Conservation (phyloP, 2,329 filamentous ascomycete species). For the Talaromyces sp. region DNA sequence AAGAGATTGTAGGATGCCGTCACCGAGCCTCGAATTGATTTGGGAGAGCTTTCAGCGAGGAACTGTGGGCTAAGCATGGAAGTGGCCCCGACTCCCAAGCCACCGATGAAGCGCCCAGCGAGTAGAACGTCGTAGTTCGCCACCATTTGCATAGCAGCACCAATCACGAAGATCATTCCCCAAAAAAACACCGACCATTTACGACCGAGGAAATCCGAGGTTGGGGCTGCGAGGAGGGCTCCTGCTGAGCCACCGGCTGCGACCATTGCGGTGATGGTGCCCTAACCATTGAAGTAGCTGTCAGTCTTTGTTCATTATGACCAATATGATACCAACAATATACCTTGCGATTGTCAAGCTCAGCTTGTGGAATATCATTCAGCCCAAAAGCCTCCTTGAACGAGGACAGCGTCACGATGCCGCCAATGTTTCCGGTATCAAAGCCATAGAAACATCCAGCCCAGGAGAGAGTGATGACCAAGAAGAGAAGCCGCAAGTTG, state of each 20-base stretch:
- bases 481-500: constrained; percentile 28
- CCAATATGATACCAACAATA: neutral
- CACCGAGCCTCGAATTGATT: constrained; percentile 35
- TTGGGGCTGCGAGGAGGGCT: constrained; percentile 31
- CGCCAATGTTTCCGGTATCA: constrained; percentile 36
- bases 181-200: constrained; percentile 30
- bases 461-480: constrained; percentile 29
- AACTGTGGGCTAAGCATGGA: constrained; percentile 38
- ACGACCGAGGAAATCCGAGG: constrained; percentile 32
- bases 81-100: constrained; percentile 30
- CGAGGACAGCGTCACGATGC: constrained; percentile 31
- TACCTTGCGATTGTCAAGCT: constrained; percentile 22
- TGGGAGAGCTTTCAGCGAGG: constrained; percentile 36
- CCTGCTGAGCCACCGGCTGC: constrained; percentile 33
- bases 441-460: constrained; percentile 37
- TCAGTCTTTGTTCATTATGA: no score
- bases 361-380: constrained; percentile 20
- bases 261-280: constrained; percentile 19
- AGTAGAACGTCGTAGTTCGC: constrained; percentile 31
- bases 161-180: constrained; percentile 27
- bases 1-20: constrained; percentile 38
- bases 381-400: constrained; percentile 33
- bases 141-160: constrained; percentile 31
- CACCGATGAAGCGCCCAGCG: constrained; percentile 32
- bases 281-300: constrained; percentile 2